These are phyloP conservation scores for Aspergillus hortae DNA, from an alignment of 2,329 filamentous ascomycete genomes.

Conservation along the genomic window DNA sequence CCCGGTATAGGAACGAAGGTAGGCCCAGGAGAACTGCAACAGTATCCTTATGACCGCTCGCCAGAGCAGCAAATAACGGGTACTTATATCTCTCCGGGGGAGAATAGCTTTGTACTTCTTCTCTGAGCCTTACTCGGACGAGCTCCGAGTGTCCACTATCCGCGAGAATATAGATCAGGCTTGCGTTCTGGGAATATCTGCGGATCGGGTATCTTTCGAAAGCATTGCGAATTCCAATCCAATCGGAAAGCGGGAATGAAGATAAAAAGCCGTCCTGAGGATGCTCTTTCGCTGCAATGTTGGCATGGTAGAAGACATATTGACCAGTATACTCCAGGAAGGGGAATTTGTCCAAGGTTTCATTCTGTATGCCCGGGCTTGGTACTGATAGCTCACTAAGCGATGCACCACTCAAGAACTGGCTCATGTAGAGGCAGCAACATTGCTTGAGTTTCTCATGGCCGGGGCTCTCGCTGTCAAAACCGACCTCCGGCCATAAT, in stretches of 20 bases:
- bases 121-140: conserved; percentile 4
- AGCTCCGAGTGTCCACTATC: conserved; percentile 9
- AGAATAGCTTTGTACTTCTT: conserved; percentile 4
- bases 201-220: conserved; percentile 29
- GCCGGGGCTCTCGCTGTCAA: conserved; percentile 26
- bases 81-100: conserved; percentile 11
- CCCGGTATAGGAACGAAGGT: background rate
- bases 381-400: background rate
- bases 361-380: background rate
- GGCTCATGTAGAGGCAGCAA: conserved; percentile 10
- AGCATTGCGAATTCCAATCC: conserved; percentile 31
- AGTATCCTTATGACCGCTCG: conserved; percentile 5
- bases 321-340: conserved; percentile 39
- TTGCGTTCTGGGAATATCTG: conserved; percentile 8
- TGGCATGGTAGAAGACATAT: conserved; percentile 26
- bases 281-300: conserved; percentile 18
- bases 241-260: conserved; percentile 23
- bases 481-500: conserved; percentile 30
- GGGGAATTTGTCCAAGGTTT: conserved; percentile 2
- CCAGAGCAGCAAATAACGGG: conserved; percentile 18
- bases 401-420: background rate
- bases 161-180: conserved; percentile 14
- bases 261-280: conserved; percentile 20
- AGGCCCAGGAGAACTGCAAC: conserved; percentile 8
- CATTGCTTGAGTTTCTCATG: conserved; percentile 44